Evolutionary conservation across 768 basidiomycete species (phyloP), one percentile per base, ranked within the genome.

Genomic region (Calocybe gangraenosa): DNA sequence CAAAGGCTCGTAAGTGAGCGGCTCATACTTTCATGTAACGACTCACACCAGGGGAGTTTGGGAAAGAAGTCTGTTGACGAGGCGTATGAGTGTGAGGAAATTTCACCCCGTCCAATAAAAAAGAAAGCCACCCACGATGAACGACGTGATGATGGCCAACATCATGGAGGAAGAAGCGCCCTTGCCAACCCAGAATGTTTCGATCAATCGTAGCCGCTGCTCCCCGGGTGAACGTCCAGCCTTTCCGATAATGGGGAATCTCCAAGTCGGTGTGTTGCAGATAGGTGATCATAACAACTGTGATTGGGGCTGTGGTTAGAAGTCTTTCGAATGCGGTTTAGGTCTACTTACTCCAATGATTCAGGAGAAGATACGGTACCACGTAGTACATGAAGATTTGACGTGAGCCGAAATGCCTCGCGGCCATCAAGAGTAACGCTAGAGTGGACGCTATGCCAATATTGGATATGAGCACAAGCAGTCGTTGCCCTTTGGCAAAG

Each of bases 101-200:
- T 5, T 19, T 14, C 21, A 42, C 17, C 17, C 21, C 40, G 13
- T 32, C 2, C 21, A 11, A 17, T 37, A 25, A 30, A 37, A n/a
- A 14, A 40, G 30, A 23, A 23, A 22, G 19, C 63, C 69, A 40
- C 56, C 71, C 74, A 55, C 81, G 79, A 53, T 81, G 79, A 38
- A 79, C 62, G 44, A 80, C 78, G 58, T 82, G 81, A 55, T 65
- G 78, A 53, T 81, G 78, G 2, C 76, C 75, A 13, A 81, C 76
- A 49, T 78, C 75, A 54, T 80, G 79, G n/a, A 82, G 64, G 67
- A 81, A 82, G 65, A 81, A 81, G 13, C 75, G 69, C 1, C 80
- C 80, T 56, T 76, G 73, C 77, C 76, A 79, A n/a, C 79, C 79
- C 8, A 82, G 65, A 58, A 81, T 75, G 45, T 69, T 52, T 23